These are phyloP conservation scores for Lactarius psammicola DNA, from an alignment of 768 basidiomycete species.

Conservation along the genomic window DNA sequence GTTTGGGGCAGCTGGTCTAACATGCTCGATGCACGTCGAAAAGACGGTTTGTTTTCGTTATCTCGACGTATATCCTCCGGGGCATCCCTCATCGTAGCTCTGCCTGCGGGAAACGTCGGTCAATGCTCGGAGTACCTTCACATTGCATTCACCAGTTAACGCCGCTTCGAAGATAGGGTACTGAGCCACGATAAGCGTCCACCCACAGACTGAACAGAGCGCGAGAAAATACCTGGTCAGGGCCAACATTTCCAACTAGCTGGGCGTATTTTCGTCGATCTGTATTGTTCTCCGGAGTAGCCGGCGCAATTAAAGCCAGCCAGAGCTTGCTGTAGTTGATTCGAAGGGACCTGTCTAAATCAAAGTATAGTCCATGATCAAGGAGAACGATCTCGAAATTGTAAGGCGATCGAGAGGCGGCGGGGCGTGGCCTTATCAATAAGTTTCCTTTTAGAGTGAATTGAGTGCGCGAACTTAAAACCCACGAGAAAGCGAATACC, in stretches of 20 bases:
- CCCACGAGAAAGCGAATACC: slow-evolving; percentile 41
- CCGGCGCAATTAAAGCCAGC: slow-evolving; percentile 79
- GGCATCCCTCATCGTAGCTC: slow-evolving; percentile 68
- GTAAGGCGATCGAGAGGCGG: slow-evolving; percentile 68
- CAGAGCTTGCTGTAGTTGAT: slow-evolving; percentile 86
- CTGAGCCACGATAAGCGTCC: slow-evolving; percentile 38
- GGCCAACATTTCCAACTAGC: slow-evolving; percentile 86
- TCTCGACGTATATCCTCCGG: slow-evolving; percentile 46
- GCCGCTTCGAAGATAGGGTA: slow-evolving; percentile 96
- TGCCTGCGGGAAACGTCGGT: slow-evolving; percentile 38
- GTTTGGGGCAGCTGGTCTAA: slow-evolving; percentile 72
- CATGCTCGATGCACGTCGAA: slow-evolving; percentile 70
- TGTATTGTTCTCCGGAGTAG: slow-evolving; percentile 58
- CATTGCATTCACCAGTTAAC: slow-evolving; percentile 58
- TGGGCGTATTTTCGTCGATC: slow-evolving; percentile 86
- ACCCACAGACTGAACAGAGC: background rate
- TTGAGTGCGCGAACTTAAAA: slow-evolving; percentile 1
- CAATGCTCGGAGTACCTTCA: background rate
- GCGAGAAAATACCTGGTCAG: slow-evolving; percentile 63
- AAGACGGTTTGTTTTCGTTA: slow-evolving; percentile 35
- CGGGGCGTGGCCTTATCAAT: slow-evolving; percentile 74
- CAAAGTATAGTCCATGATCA: slow-evolving; percentile 94
- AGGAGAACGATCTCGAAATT: slow-evolving; percentile 96
- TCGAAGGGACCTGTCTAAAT: slow-evolving; percentile 75
- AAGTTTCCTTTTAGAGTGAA: slow-evolving; percentile 65